Evolutionary conservation across 75 land plant species (phyloP).

Genomic region (Cryptomeria japonica): DNA sequence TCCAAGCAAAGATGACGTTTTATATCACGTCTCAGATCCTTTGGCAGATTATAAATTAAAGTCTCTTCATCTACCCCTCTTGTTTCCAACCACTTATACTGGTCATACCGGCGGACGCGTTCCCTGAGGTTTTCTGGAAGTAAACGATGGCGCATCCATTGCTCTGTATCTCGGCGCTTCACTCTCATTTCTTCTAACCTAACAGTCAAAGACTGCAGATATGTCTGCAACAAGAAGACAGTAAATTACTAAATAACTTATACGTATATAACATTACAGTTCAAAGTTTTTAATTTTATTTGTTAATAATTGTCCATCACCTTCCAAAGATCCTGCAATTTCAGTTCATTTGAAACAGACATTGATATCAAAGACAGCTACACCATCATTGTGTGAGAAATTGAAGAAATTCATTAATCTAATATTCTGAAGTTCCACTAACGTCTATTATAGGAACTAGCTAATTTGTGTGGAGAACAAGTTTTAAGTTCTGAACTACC

Average conservation of each 20-base stretch:
- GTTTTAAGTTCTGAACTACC: background rate
- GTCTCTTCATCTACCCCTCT: conserved; percentile 90
- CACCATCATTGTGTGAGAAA: background rate
- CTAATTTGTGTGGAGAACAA: background rate
- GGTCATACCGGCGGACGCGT: conserved; percentile 79
- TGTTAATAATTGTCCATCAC: background rate
- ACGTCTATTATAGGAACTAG: background rate
- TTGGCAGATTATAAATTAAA: conserved; percentile 68
- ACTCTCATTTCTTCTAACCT: conserved; percentile 94
- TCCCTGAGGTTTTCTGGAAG: conserved; percentile 70
- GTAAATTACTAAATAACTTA: background rate
- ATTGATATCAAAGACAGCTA: background rate
- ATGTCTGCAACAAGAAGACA: conserved; percentile 55
- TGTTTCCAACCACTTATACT: conserved; percentile 94
- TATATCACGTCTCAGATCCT: conserved; percentile 86
- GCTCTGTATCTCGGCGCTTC: conserved; percentile 87
- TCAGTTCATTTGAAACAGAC: background rate
- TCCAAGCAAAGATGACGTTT: conserved; percentile 90
- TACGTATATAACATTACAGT: background rate
- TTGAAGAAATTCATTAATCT: background rate
- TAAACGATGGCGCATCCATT: conserved; percentile 95
- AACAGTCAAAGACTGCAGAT: conserved; percentile 78
- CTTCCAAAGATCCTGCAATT: background rate
- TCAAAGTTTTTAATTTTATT: background rate
- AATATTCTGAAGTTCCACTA: background rate